Base-by-base conservation (phyloP, 768 basidiomycete species). In the Trametes punicea region DNA sequence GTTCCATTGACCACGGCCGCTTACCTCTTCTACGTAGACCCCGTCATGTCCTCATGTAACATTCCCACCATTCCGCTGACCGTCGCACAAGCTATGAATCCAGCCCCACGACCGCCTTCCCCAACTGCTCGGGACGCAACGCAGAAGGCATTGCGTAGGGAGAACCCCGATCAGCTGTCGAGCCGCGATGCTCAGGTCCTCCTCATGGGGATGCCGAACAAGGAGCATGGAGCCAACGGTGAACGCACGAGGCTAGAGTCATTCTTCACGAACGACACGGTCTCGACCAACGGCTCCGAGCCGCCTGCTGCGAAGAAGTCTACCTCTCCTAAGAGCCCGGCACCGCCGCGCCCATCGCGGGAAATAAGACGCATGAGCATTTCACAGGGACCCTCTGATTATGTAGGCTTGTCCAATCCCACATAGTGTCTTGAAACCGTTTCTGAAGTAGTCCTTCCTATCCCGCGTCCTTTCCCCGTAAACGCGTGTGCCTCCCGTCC, bases 1-100 rank as follows among this genome's bases (percentile, higher is more conserved):
- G 13, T 36, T 44, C 27, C 33, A 25, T 39, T 55, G 44, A 23
- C 41, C 33, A 42, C 29, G 7, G 15, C 54, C 48, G 40, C 65
- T 72, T 36, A 66, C 49, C 13, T 36, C 27, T 33, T 36, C 29
- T 51, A 42, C 46, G 29, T 65, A 94, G 96, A 87, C 65, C 90
- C 94, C 23, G 95, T 98, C 46, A 84, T 97, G 15, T 98, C 97
- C 3, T 97, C 95, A 2, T 92, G 90, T 74, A 97, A 97, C 65
- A 92, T 98, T 48, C 92, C 94, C 1, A 98, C 96, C 1, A 98
- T 98, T 60, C 93, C 96, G 0, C 78, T 99, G 38, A 83, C 88
- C 21, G 91, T 97, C 11, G 97, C 97, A 0, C 94, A 98, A 73
- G 85, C 94, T 2, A 93, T 98, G 93, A 93, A 91, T 65, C 95